Evolutionary conservation across 331 rosid species (phyloP), one percentile per base, ranked within the genome.

Genomic region (Prunus yedoensis): DNA sequence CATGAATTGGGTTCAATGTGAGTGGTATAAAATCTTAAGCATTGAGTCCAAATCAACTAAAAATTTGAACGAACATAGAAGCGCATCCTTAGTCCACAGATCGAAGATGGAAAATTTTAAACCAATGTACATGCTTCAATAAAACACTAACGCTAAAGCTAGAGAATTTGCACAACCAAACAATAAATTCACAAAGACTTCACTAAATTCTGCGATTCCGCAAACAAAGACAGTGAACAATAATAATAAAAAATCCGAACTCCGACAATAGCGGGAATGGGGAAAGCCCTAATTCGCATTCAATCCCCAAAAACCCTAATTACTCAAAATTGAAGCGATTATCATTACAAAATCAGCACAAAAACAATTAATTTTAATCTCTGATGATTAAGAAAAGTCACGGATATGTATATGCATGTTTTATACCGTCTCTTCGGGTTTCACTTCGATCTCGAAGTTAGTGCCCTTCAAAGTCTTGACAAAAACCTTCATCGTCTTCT

Each of bases 391-490:
- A 10, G 15, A 62, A 30, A 7, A 51, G 21, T 1, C 3, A 12
- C 3, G 17, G 38, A 14, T 13, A 53, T 2, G 12, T 12, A 43
- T 2, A 28, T 2, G 28, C 28, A 3, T 27, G 35, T 45, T 73
- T 47, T 32, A 57, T 83, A 89, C 96, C 88, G 83, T 72, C 66
- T 89, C 89, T 14, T 85, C 76, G 13, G 86, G 85, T 56, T 85
- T 84, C 64, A 85, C 94, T 85, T 89, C 83, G 87, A 91, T 79
- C 78, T 81, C 88, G 61, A 91, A 91, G 86, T 82, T 89, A 77
- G 88, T 83, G 25, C 93, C 93, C 75, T 91, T 91, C 30, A 89
- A 84, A 30, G 96, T 91, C 85, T 89, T 91, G 10, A 91, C 90
- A 69, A 73, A 85, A 81, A 91, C 79, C 96, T 91, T 91, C 96